Evolutionary conservation across 2,329 filamentous ascomycete species (phyloP), one percentile per base, ranked within the genome.

Genomic region (Cladosporium sp.): DNA sequence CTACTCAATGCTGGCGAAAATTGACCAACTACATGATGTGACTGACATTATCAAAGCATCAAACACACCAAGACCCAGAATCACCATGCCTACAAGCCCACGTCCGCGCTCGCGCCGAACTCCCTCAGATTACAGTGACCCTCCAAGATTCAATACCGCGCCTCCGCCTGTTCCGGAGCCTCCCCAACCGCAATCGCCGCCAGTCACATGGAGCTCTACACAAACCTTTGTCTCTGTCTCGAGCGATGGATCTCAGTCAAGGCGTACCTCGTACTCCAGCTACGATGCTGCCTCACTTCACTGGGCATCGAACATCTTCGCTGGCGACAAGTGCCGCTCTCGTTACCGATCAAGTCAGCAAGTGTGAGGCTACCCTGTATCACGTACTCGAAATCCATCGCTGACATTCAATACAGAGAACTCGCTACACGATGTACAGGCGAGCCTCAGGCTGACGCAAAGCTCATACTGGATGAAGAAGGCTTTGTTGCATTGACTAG

Each of bases 241-340:
- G 5, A 49, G 45, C 28, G 45, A 49, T 11, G 28, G n/a, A 11
- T 72, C 72, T 51, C 70, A 70, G 3, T 73, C 72, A 4, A 70
- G 65, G 37, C 65, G 67, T 14, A 70, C 68, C 1, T 68, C 66
- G 1, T 67, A 70, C 25, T 67, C 66, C 5, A 63, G 52, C 30
- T 65, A 65, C 15, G 62, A 61, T 28, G 36, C 55, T 36, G 42
- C 57, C n/a, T 30, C 47, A 22, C 38, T 45, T 9, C 76, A 80
- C 60, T 80, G 77, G 77, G 75, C 73, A 1, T 71, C 72, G 60
- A 70, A 74, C 49, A 72, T 79, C 12, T 78, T 76, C 45, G 75
- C 77, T 60, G 76, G 76, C 12, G 63, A 68, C 15, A 36, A 36
- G n/a, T 49, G 45, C 25, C 25, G 25, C 11, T 49, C 45, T 5